phyloP scores from a whole-genome alignment of 257 asterid genomes.

The Lycium barbarum region DNA sequence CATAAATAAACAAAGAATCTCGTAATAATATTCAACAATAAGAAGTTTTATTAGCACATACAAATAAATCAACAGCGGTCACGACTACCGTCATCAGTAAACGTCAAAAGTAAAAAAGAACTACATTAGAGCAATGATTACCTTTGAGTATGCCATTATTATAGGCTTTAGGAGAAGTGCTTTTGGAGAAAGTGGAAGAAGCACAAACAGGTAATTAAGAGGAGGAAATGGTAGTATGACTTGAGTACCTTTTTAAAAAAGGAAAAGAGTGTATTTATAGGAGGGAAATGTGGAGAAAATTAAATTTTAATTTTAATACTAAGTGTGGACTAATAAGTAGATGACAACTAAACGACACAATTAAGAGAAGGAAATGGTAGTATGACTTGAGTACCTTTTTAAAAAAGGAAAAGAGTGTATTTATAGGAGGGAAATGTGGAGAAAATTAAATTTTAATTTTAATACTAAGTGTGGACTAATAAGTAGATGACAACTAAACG shows the following conservation, averaged over 20 bases:
- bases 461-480: too few species aligned
- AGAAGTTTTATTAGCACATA: too few species aligned
- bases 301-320: not conserved
- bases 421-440: not conserved
- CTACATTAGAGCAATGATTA: slow-evolving; percentile 37
- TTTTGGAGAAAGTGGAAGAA: not conserved
- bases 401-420: not conserved
- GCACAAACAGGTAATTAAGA: slow-evolving; percentile 21
- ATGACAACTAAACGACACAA: too few species aligned
- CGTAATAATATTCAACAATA: too few species aligned
- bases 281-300: too few species aligned
- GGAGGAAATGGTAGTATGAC: not conserved
- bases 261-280: not conserved
- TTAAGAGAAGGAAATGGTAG: slow-evolving; percentile 14
- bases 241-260: not conserved
- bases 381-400: not conserved
- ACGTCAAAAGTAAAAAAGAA: too few species aligned
- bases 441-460: too few species aligned
- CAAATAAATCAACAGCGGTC: too few species aligned
- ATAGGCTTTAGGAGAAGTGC: not conserved
- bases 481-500: not conserved
- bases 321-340: too few species aligned
- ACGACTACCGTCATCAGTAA: too few species aligned
- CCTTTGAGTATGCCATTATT: slow-evolving; percentile 44
- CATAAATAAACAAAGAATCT: too few species aligned